Conservation (phyloP, 225 moss, liverwort and hornwort genomes). For the Polytrichum commune region DNA sequence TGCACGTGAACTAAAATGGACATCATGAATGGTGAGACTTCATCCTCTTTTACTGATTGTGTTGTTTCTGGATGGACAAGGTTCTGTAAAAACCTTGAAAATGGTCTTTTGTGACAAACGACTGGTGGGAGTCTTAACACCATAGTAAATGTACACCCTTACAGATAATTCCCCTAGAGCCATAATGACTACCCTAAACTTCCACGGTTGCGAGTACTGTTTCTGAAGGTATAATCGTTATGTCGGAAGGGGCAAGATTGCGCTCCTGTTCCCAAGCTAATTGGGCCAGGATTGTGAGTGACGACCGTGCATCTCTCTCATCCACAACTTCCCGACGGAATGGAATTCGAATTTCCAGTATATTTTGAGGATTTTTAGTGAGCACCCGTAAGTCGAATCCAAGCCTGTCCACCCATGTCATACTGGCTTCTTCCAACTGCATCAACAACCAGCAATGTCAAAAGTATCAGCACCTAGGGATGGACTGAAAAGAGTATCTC, state of each 20-base stretch:
- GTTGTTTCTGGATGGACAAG: too few relatives aligned
- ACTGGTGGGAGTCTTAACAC: too few relatives aligned
- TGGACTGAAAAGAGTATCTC: too few relatives aligned
- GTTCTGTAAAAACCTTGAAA: too few relatives aligned
- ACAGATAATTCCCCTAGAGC: too few relatives aligned
- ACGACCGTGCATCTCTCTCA: conserved; percentile 90
- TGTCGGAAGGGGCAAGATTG: conserved; percentile 31
- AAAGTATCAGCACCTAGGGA: too few relatives aligned
- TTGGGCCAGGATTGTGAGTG: conserved; percentile 92
- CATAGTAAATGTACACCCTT: too few relatives aligned
- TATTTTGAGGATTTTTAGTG: conserved; percentile 65
- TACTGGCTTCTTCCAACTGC: conserved; percentile 90
- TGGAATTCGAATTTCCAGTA: conserved; percentile 90
- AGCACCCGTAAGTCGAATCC: conserved; percentile 88
- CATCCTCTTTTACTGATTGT: too few relatives aligned
- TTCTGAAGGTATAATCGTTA: conserved; percentile 34
- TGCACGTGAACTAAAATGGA: too few relatives aligned
- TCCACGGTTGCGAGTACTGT: conserved; percentile 42
- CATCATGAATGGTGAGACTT: too few relatives aligned
- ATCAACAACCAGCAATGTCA: neutral
- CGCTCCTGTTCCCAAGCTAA: conserved; percentile 91
- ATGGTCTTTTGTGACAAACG: too few relatives aligned
- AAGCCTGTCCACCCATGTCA: conserved; percentile 97
- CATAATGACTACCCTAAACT: conserved; percentile 15
- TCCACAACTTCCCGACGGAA: conserved; percentile 75